Evolutionary conservation across 1,139 yeast species (phyloP).

Genomic region (Geotrichum phurueaensis): DNA sequence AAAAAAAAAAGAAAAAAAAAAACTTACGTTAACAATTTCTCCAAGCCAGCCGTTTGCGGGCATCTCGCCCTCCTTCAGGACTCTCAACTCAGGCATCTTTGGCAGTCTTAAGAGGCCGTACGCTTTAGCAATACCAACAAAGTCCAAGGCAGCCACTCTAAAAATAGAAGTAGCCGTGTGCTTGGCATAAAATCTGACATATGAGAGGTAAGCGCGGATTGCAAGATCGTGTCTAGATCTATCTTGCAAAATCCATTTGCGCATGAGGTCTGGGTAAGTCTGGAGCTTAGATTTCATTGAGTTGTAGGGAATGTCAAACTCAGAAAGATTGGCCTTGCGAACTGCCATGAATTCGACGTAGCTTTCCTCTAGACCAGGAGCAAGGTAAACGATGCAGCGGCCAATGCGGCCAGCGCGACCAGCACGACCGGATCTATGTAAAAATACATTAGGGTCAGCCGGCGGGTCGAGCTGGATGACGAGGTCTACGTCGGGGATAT

Average conservation of each 20-base stretch:
- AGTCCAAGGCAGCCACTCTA: slow-evolving; percentile 64
- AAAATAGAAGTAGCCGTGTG: slow-evolving; percentile 91
- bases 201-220: slow-evolving; percentile 75
- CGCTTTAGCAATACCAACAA: slow-evolving; percentile 62
- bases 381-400: slow-evolving; percentile 66
- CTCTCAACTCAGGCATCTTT: slow-evolving; percentile 82
- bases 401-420: slow-evolving; percentile 87
- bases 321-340: slow-evolving; percentile 53
- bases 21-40: slow-evolving; percentile 37
- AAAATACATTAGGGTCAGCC: slow-evolving; percentile 77
- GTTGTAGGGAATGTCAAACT: slow-evolving; percentile 31
- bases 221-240: slow-evolving; percentile 77
- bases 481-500: slow-evolving; percentile 84
- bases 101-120: slow-evolving; percentile 83
- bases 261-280: slow-evolving; percentile 30
- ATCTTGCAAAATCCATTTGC: slow-evolving; percentile 62
- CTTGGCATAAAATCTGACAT: slow-evolving; percentile 74
- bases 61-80: slow-evolving; percentile 41
- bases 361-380: slow-evolving; percentile 70
- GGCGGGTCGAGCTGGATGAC: slow-evolving; percentile 90
- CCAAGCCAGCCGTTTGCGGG: slow-evolving; percentile 65
- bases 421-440: slow-evolving; percentile 89
- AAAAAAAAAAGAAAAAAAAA: neutral
- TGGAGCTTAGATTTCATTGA: slow-evolving; percentile 16
- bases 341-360: slow-evolving; percentile 77